These are phyloP conservation scores for Cladophialophora exuberans DNA, from an alignment of 2,329 filamentous ascomycete genomes.

Conservation along the genomic window DNA sequence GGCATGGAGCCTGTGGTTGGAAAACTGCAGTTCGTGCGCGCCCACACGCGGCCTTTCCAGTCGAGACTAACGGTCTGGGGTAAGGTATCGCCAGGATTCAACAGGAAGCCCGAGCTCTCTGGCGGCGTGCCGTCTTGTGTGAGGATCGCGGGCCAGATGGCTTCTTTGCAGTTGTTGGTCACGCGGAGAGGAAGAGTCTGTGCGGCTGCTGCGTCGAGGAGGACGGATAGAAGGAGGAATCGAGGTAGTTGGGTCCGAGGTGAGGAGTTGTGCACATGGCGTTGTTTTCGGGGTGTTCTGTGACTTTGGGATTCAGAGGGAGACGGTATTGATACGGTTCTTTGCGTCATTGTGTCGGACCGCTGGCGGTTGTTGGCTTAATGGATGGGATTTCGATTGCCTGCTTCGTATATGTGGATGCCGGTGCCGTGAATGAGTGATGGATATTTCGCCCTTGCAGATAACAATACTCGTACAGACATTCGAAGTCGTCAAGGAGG, in stretches of 20 bases:
- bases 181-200: conserved; percentile 62
- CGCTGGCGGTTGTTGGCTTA: not conserved
- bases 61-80: conserved; percentile 67
- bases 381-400: not conserved
- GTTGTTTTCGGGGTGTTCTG: not conserved
- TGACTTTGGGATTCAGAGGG: too few species aligned
- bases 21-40: conserved; percentile 82
- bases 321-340: too few species aligned
- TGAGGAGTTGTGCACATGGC: not conserved
- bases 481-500: too few species aligned
- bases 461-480: not conserved
- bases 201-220: conserved; percentile 1
- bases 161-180: conserved; percentile 71
- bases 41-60: conserved; percentile 84
- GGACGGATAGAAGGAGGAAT: not conserved
- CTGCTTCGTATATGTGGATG: not conserved
- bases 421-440: not conserved
- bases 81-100: conserved; percentile 62
- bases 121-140: conserved; percentile 74
- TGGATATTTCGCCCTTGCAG: not conserved
- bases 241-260: not conserved
- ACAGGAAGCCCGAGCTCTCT: conserved; percentile 68
- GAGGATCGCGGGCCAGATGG: conserved; percentile 75
- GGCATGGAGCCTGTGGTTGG: conserved; percentile 59
- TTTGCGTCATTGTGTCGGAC: not conserved